Percentiles rank a stretch among this genome's conserved stretches.
phyloP scores from a whole-genome alignment of 2,329 filamentous ascomycete species.

The Neophaeococcomyces mojaviensis region DNA sequence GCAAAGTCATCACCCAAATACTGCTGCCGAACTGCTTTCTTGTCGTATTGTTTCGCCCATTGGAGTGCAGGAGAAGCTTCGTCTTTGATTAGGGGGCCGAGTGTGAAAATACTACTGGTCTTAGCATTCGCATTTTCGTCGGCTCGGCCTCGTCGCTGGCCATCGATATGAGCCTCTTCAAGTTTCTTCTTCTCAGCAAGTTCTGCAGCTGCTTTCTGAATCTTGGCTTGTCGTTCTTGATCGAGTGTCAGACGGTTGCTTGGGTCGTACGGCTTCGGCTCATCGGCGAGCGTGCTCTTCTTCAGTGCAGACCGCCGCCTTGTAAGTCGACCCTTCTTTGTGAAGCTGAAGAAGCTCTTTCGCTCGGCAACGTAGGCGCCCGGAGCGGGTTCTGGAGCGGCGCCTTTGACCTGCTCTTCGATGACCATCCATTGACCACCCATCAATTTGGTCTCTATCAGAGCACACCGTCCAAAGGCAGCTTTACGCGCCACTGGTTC shows the following conservation, averaged over 20 bases:
- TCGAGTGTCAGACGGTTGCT: slow-evolving; percentile 77
- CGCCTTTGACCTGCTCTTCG: slow-evolving; percentile 93
- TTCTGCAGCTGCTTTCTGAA: slow-evolving; percentile 81
- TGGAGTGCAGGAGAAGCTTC: slow-evolving; percentile 93
- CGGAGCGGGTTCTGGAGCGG: slow-evolving; percentile 72
- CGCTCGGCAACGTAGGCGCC: slow-evolving; percentile 92
- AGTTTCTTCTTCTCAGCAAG: slow-evolving; percentile 65
- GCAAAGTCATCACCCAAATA: slow-evolving; percentile 70
- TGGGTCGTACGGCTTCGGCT: slow-evolving; percentile 41
- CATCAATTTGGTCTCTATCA: slow-evolving; percentile 79
- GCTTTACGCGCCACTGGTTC: slow-evolving; percentile 80
- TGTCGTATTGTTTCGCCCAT: slow-evolving; percentile 94
- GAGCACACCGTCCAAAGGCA: slow-evolving; percentile 85
- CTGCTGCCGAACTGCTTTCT: slow-evolving; percentile 73
- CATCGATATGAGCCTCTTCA: slow-evolving; percentile 42
- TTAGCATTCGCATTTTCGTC: slow-evolving; percentile 51
- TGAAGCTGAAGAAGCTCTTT: slow-evolving; percentile 85
- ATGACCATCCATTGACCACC: slow-evolving; percentile 85
- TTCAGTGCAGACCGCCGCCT: slow-evolving; percentile 67
- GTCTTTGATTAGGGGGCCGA: slow-evolving; percentile 74
- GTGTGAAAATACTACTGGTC: slow-evolving; percentile 81
- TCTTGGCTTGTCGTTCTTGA: slow-evolving; percentile 84
- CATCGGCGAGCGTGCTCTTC: slow-evolving; percentile 42
- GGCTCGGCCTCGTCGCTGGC: slow-evolving; percentile 52
- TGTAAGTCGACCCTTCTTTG: slow-evolving; percentile 58